Base-by-base conservation (phyloP, 306 rosid species). In the Quercus parvula region DNA sequence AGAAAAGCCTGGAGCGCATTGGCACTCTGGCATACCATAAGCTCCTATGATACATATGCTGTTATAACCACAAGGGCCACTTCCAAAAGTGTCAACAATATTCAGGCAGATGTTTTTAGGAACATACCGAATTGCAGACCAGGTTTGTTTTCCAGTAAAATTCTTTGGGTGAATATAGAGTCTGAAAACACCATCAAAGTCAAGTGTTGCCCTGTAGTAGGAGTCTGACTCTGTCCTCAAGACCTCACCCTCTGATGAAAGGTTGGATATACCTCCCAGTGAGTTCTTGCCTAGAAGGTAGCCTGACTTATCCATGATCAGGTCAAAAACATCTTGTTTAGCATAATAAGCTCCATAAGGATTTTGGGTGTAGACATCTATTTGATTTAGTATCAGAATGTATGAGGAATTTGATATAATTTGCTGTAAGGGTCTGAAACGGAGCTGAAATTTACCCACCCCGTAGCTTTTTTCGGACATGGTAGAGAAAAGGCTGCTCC, bases 31-130 rank as follows among this genome's bases (percentile, higher is more conserved):
- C 51, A 6, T 33, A 18, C 71, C 71, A 66, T 6, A 0, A 1
- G 14, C 6, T 10, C 49, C 14, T 12, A 66, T 31, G 5, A 4
- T 5, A 17, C 71, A 66, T 33, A 66, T 30, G 46, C 71, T 66
- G 25, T 66, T 66, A 66, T 66, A 66, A 41, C 71, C 71, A 66
- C 71, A 66, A 31, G 71, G 51, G 24, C 71, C 71, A 33, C 71
- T 8, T 66, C 71, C 71, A 0, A 33, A 33, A 18, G 25, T 1
- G 71, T 33, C 49, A 2, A 18, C 4, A 66, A 66, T 66, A 7
- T 0, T 3, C 4, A 66, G 24, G 51, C 71, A 67, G 51, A 67
- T 19, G 27, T 67, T 67, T 1, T 33, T 4, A 33, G 72, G 72
- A 67, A 19, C 25, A 19, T 18, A 18, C 72, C 52, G 0, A 46